Evolutionary conservation across 108 stramenopile genomes (phyloP), one percentile per base, ranked within the genome.

Genomic region (Ochromonas danica): DNA sequence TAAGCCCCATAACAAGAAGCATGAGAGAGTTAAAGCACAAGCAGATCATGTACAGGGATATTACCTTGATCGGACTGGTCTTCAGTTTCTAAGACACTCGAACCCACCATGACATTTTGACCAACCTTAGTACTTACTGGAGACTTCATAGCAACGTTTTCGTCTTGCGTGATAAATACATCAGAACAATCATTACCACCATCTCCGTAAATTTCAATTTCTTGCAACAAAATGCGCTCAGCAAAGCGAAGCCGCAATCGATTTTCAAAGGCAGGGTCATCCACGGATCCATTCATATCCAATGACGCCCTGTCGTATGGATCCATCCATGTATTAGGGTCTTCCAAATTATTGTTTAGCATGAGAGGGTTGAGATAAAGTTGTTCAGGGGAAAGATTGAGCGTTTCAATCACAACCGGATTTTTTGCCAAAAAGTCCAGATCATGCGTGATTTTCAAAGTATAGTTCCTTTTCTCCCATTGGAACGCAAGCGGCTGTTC

Each of bases 391-490:
- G 31, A 31, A 28, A 67, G 17, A 31, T 67, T 67, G 14, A 67
- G 25, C 3, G 33, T 33, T 31, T 67, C 31, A 14, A 67, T 25
- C 6, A 67, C 31, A 33, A 36, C 63, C 17, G 17, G 10, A 36
- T 67, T 67, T 33, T 67, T 25, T 67, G 82, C 85, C 22, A 88
- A 80, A 60, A 88, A 88, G 71, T 88, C 87, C 25, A 86, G 35
- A 62, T 88, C 88, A 43, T 74, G 63, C 28, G 40, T 43, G 42
- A 62, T 41, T 63, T 88, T 88, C 6, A 88, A 67, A 31, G 85
- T 62, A 78, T 88, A 88, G 85, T 88, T 87, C 36, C 81, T 40
- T n/a, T 84, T 82, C 45, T 85, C 84, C 85, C 85, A 88, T 6
- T 85, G 17, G 71, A 88, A 88, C 0, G 86, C 51, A 28, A 39